Evolutionary conservation across 2,329 filamentous ascomycete genomes (phyloP).

Genomic region (Verticillium nubilum): DNA sequence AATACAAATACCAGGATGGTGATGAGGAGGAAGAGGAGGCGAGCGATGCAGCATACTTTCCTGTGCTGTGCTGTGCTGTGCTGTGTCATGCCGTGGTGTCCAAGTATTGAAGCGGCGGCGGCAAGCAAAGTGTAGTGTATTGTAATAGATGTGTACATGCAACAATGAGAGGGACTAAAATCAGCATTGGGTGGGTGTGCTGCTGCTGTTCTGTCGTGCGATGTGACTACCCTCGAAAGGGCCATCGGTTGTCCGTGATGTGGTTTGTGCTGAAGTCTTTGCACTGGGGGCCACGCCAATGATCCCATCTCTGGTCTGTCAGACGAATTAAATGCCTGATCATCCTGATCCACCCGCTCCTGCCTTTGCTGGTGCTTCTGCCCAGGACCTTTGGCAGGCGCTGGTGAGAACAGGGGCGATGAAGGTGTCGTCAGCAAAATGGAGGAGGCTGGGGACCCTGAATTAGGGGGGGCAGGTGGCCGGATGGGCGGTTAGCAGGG

Average conservation of each 20-base stretch:
- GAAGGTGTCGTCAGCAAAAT: neutral
- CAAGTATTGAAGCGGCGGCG: conserved; percentile 17
- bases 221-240: too few relatives aligned
- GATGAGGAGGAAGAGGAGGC: conserved; percentile 9
- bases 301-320: too few relatives aligned
- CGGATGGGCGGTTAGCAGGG: neutral
- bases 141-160: conserved; percentile 33
- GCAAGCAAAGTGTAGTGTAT: conserved; percentile 27
- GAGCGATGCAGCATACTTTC: conserved; percentile 5
- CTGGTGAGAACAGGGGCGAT: neutral
- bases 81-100: neutral
- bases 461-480: neutral
- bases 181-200: neutral
- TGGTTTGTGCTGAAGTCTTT: too few relatives aligned
- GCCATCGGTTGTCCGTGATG: too few relatives aligned
- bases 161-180: neutral
- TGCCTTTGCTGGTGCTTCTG: too few relatives aligned
- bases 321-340: too few relatives aligned
- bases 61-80: conserved; percentile 12
- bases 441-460: neutral
- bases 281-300: too few relatives aligned
- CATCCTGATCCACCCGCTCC: too few relatives aligned
- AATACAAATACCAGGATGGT: conserved; percentile 20
- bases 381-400: too few relatives aligned
- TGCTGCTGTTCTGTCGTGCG: neutral